These are phyloP conservation scores for Polymyxa betae DNA, from an alignment of 208 protist genomes.

Conservation along the genomic window DNA sequence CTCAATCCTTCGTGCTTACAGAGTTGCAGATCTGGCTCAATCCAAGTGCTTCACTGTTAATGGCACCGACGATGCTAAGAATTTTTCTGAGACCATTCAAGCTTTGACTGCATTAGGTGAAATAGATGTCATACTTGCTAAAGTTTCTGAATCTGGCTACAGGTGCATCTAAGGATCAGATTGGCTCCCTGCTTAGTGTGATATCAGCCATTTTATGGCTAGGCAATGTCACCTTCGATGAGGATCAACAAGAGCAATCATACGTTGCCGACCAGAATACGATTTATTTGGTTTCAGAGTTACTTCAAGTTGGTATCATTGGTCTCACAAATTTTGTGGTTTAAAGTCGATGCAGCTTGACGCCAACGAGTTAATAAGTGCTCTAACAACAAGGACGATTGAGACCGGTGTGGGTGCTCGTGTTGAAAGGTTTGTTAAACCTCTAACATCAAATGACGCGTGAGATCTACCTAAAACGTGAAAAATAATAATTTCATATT, in stretches of 20 bases:
- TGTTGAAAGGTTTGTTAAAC: background rate
- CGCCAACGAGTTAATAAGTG: background rate
- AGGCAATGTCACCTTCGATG: constrained; percentile 15
- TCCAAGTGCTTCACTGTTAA: background rate
- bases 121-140: too few species aligned
- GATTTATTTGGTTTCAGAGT: background rate
- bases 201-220: constrained; percentile 46
- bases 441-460: constrained; percentile 20
- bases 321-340: background rate
- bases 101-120: background rate
- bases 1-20: background rate
- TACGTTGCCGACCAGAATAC: background rate
- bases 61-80: constrained; percentile 1
- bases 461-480: background rate
- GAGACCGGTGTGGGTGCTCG: background rate
- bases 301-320: background rate
- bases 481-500: background rate
- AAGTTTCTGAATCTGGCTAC: background rate
- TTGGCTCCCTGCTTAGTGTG: constrained; percentile 5
- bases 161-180: background rate
- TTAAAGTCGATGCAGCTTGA: background rate
- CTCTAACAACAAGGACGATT: constrained; percentile 23
- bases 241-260: constrained; percentile 41
- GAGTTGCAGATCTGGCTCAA: constrained; percentile 1
- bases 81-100: background rate